Conservation (phyloP, 306 rosid genomes). For the Lathyrus aphaca region DNA sequence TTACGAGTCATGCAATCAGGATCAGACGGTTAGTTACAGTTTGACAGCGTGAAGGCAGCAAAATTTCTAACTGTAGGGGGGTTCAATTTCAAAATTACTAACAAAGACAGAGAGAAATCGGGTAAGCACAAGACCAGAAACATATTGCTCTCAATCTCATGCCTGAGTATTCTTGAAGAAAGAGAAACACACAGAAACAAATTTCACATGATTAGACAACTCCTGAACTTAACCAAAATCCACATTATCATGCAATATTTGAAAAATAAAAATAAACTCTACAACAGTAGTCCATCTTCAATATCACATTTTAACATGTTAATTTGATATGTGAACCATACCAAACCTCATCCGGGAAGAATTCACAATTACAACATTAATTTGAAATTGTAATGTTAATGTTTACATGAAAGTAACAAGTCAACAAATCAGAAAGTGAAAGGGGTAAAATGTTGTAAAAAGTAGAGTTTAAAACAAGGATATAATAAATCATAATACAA, state of each 20-base stretch:
- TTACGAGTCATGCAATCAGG: no score
- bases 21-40: no score
- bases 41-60: no score
- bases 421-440: slow-evolving; percentile 23
- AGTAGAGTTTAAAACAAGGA: slow-evolving; percentile 33
- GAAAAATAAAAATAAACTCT: not conserved
- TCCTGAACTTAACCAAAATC: not conserved
- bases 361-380: slow-evolving; percentile 20
- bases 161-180: slow-evolving; percentile 1
- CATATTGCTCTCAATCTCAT: not conserved
- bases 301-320: not conserved
- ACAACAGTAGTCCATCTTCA: not conserved
- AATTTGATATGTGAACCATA: slow-evolving; percentile 21
- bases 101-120: not conserved
- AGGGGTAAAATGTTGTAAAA: not conserved
- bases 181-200: slow-evolving; percentile 4
- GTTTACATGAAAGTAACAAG: slow-evolving; percentile 36
- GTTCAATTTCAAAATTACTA: no score
- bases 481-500: slow-evolving; percentile 41
- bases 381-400: slow-evolving; percentile 11
- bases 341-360: slow-evolving; percentile 12
- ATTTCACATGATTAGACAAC: not conserved
- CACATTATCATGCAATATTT: not conserved
- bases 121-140: not conserved
- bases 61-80: no score